phyloP scores from a whole-genome alignment of 257 asterid genomes.

The Solanum pennellii region DNA sequence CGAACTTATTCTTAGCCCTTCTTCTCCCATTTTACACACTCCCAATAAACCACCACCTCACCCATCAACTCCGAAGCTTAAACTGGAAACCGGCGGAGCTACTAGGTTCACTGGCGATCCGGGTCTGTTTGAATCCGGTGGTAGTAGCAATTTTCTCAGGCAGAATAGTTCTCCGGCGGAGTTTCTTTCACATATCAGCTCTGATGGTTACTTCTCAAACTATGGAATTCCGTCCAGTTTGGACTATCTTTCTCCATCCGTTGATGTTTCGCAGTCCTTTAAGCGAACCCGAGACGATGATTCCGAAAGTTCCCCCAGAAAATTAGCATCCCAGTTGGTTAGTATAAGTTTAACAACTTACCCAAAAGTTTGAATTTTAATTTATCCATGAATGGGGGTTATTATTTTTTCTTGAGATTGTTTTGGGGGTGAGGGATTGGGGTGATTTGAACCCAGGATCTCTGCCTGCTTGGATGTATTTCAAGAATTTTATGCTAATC shows the following conservation, averaged over 20 bases:
- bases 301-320: slow-evolving; percentile 28
- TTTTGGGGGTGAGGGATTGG: neutral
- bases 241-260: slow-evolving; percentile 24
- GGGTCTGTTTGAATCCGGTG: slow-evolving; percentile 46
- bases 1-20: slow-evolving; percentile 44
- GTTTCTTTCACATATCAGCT: slow-evolving; percentile 37
- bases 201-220: slow-evolving; percentile 52
- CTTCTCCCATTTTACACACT: neutral
- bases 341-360: neutral
- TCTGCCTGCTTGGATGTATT: neutral
- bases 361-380: neutral
- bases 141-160: slow-evolving; percentile 36
- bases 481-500: neutral
- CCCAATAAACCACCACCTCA: slow-evolving; percentile 16
- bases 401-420: neutral
- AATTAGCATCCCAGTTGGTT: slow-evolving; percentile 10
- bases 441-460: neutral
- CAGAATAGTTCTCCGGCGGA: slow-evolving; percentile 95
- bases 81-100: neutral
- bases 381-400: neutral
- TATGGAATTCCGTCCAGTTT: slow-evolving; percentile 51
- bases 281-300: slow-evolving; percentile 60
- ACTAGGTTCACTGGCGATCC: slow-evolving; percentile 35
- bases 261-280: slow-evolving; percentile 17
- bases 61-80: slow-evolving; percentile 9